phyloP scores from a whole-genome alignment of 2,329 filamentous ascomycete genomes.

The Xylaria digitata region DNA sequence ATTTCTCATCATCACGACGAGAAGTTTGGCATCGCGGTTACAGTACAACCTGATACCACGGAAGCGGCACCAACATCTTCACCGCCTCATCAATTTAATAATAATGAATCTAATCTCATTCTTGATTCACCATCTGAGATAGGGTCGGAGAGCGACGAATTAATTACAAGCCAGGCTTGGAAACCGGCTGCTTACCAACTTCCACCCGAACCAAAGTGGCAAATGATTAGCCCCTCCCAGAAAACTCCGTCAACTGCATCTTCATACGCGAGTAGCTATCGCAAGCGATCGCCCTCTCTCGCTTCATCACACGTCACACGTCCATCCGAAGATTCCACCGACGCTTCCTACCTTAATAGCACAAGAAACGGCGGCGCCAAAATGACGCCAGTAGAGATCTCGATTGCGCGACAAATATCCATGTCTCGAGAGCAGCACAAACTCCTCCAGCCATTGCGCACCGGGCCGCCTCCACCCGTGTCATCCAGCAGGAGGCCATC shows the following conservation, averaged over 20 bases:
- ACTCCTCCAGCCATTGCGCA: slow-evolving; percentile 66
- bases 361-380: slow-evolving; percentile 16
- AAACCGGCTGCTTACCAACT: slow-evolving; percentile 49
- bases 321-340: slow-evolving; percentile 53
- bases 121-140: slow-evolving; percentile 57
- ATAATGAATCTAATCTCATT: slow-evolving; percentile 52
- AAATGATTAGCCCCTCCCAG: slow-evolving; percentile 58
- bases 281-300: slow-evolving; percentile 49
- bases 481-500: slow-evolving; percentile 22
- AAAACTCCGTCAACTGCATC: slow-evolving; percentile 49
- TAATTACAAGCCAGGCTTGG: slow-evolving; percentile 48
- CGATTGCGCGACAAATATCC: slow-evolving; percentile 75
- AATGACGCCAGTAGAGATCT: slow-evolving; percentile 70
- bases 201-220: slow-evolving; percentile 58
- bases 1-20: slow-evolving; percentile 30
- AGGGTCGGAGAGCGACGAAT: slow-evolving; percentile 43
- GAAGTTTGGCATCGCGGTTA: slow-evolving; percentile 42
- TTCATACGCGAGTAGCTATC: slow-evolving; percentile 43
- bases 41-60: slow-evolving; percentile 40
- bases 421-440: slow-evolving; percentile 71
- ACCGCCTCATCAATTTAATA: slow-evolving; percentile 47
- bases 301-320: slow-evolving; percentile 51
- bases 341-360: slow-evolving; percentile 52
- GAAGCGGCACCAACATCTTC: slow-evolving; percentile 35
- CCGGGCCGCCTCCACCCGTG: slow-evolving; percentile 38